Evolutionary conservation across 305 asterid species (phyloP), one percentile per base, ranked within the genome.

Genomic region (Plantago coronopus): DNA sequence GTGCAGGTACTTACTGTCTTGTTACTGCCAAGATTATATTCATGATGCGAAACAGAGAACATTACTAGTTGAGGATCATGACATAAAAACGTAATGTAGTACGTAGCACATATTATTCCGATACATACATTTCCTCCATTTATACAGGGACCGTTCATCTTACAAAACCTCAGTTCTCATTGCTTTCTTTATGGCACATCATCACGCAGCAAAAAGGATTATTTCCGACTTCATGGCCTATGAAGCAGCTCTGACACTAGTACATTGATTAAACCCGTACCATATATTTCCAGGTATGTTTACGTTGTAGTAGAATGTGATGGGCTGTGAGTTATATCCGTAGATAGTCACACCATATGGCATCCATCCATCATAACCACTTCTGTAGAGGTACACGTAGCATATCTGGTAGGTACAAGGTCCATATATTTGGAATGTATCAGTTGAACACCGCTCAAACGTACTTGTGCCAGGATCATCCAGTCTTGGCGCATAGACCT

Each of bases 331-430:
- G 53, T 84, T 77, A 48, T 81, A 77, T 17, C 85, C 96, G 0
- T 62, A 61, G 38, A 88, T 76, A 0, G 93, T 79, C 13, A 88
- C 88, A 64, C 86, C 95, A 21, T 69, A 76, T 0, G 96, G 98
- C 29, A 81, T 74, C 98, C 98, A 91, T 10, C 98, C 98, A 59
- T 88, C 98, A 2, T 78, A 69, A 1, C 98, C 98, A 16, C 90
- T 86, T 68, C 96, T 75, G 74, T 91, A 91, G 23, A 91, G 83
- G 72, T 91, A 91, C 69, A 84, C 17, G 64, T 91, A 91, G 59
- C 98, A 91, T 61, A 91, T 80, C 78, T 88, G 93, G 74, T 88
- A 86, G 6, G 95, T 88, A 61, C 98, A 91, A 0, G 96, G 96
- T 29, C 96, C 98, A 29, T 60, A 23, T 51, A 91, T 60, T 27